These are phyloP conservation scores for Penstemon newberryi DNA, from an alignment of 257 asterid species.

Conservation along the genomic window DNA sequence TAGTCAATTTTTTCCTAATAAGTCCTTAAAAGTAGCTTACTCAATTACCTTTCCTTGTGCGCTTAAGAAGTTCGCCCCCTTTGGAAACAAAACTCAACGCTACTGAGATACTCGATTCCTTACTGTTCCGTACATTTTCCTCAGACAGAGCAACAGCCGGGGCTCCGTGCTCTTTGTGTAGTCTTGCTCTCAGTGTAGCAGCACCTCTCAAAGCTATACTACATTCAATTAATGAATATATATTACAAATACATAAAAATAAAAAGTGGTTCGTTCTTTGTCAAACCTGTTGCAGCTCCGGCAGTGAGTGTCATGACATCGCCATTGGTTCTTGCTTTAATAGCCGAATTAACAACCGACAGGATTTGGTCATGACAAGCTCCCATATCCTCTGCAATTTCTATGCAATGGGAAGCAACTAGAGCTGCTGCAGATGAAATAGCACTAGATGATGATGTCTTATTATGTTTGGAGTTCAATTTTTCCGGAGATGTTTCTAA, in stretches of 20 bases:
- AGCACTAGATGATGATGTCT: slow-evolving; percentile 49
- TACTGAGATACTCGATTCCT: slow-evolving; percentile 46
- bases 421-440: slow-evolving; percentile 87
- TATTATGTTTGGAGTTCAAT: slow-evolving; percentile 36
- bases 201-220: slow-evolving; percentile 78
- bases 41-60: slow-evolving; percentile 75
- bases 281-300: slow-evolving; percentile 85
- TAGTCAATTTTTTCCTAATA: neutral
- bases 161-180: slow-evolving; percentile 55
- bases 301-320: slow-evolving; percentile 88
- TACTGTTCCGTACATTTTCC: slow-evolving; percentile 43
- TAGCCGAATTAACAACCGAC: slow-evolving; percentile 66
- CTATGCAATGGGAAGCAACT: slow-evolving; percentile 95
- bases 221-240: neutral
- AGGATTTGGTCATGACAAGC: slow-evolving; percentile 71
- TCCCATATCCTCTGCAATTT: slow-evolving; percentile 85
- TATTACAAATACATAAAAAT: neutral
- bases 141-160: slow-evolving; percentile 46
- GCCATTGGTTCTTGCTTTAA: slow-evolving; percentile 71
- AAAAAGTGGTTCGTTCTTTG: neutral
- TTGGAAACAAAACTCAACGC: slow-evolving; percentile 56
- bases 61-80: slow-evolving; percentile 81
- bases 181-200: slow-evolving; percentile 66
- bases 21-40: neutral
- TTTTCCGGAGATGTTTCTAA: slow-evolving; percentile 49